Conservation (phyloP, 2,329 filamentous ascomycete species). For the Phaeosphaeriaceae sp. region DNA sequence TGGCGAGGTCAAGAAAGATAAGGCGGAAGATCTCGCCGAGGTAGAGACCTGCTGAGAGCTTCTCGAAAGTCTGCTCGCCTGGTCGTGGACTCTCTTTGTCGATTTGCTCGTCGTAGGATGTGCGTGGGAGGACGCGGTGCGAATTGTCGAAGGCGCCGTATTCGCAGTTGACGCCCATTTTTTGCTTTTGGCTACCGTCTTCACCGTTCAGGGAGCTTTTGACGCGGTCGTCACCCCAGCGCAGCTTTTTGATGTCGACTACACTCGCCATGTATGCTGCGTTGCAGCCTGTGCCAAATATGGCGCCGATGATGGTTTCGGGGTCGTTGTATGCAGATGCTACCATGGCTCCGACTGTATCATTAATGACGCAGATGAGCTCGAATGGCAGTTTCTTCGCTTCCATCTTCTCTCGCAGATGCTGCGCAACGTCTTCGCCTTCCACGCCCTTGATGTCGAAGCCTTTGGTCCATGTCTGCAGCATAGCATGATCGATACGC, state of each 20-base stretch:
- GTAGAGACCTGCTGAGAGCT: conserved; percentile 56
- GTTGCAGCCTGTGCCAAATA: conserved; percentile 94
- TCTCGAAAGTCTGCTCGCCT: conserved; percentile 56
- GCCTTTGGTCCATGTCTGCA: conserved; percentile 97
- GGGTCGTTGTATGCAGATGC: conserved; percentile 89
- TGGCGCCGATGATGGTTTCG: conserved; percentile 86
- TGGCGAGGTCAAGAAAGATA: conserved; percentile 62
- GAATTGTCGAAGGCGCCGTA: conserved; percentile 98
- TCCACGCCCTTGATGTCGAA: conserved; percentile 94
- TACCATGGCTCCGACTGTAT: conserved; percentile 90
- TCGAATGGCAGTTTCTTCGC: conserved; percentile 82
- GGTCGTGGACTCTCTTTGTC: conserved; percentile 55
- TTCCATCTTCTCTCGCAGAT: conserved; percentile 80
- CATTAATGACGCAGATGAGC: conserved; percentile 86
- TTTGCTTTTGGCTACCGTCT: conserved; percentile 1
- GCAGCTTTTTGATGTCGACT: conserved; percentile 81
- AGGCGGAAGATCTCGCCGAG: conserved; percentile 66
- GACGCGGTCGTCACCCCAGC: conserved; percentile 9
- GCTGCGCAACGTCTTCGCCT: conserved; percentile 86
- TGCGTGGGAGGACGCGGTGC: conserved; percentile 84
- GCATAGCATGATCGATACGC: conserved; percentile 89
- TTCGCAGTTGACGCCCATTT: conserved; percentile 95
- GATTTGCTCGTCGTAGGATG: conserved; percentile 65
- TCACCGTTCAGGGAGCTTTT: background rate
- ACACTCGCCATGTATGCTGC: conserved; percentile 91